phyloP scores from a whole-genome alignment of 1,284 basidiomycete species.

The Boletus hoseneyae region DNA sequence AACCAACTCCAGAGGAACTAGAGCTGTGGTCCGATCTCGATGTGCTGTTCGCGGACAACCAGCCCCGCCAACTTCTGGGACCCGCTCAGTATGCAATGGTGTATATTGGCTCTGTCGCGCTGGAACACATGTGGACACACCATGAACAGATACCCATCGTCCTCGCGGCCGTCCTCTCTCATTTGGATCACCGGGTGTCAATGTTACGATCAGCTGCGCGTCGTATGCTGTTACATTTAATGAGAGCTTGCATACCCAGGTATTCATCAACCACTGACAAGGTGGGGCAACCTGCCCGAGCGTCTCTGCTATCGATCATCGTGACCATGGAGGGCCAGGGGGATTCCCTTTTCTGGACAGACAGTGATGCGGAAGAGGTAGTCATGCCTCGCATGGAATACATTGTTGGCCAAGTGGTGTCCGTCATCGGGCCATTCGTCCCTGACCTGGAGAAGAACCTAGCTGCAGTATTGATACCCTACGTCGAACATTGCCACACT shows the following conservation, averaged over 20 bases:
- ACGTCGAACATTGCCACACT: constrained; percentile 88
- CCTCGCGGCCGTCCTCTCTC: constrained; percentile 80
- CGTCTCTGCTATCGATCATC: constrained; percentile 51
- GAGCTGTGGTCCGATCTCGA: constrained; percentile 74
- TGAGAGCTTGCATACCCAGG: constrained; percentile 75
- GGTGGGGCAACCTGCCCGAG: constrained; percentile 42
- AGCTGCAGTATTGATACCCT: constrained; percentile 78
- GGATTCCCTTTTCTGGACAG: constrained; percentile 66
- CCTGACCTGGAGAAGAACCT: constrained; percentile 71
- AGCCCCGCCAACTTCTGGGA: constrained; percentile 65
- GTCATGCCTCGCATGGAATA: constrained; percentile 66
- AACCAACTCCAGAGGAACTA: constrained; percentile 68
- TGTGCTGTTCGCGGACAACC: constrained; percentile 65
- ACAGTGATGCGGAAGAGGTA: constrained; percentile 57
- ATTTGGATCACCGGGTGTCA: constrained; percentile 74
- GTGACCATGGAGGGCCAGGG: constrained; percentile 57
- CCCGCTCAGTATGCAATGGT: constrained; percentile 87
- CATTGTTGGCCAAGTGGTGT: constrained; percentile 66
- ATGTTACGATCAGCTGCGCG: constrained; percentile 73
- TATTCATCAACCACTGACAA: constrained; percentile 65
- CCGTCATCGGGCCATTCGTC: constrained; percentile 66
- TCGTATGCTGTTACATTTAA: constrained; percentile 74
- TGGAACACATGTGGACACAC: constrained; percentile 78
- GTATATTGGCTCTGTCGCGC: constrained; percentile 79
- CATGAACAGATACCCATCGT: constrained; percentile 69